phyloP scores from a whole-genome alignment of 768 basidiomycete species.

The Coprinellus aureogranulatus region DNA sequence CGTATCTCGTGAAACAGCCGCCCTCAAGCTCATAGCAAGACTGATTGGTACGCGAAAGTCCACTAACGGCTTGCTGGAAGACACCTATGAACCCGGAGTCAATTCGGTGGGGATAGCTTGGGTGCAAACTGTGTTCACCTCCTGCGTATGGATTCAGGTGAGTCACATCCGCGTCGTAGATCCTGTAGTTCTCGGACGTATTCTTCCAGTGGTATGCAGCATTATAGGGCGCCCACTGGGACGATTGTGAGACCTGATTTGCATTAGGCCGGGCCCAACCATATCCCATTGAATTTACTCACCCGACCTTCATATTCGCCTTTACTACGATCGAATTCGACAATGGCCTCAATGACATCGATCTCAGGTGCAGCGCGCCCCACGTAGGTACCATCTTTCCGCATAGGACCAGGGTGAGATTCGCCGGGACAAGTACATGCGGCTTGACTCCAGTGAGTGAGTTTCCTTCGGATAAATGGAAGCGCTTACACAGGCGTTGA shows the following conservation, averaged over 20 bases:
- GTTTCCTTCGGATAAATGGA: not conserved
- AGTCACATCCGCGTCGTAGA: slow-evolving; percentile 46
- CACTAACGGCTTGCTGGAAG: slow-evolving; percentile 74
- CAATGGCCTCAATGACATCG: slow-evolving; percentile 61
- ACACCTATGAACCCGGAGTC: slow-evolving; percentile 27
- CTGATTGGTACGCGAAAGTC: slow-evolving; percentile 58
- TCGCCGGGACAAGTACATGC: slow-evolving; percentile 41
- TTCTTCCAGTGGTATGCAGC: slow-evolving; percentile 59
- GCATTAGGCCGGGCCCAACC: not conserved
- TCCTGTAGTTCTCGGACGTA: slow-evolving; percentile 44
- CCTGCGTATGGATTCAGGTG: slow-evolving; percentile 58
- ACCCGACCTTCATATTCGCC: slow-evolving; percentile 31
- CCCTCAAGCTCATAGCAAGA: slow-evolving; percentile 54
- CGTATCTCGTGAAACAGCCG: slow-evolving; percentile 35
- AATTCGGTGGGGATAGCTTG: too few relatives aligned
- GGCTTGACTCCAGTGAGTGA: slow-evolving; percentile 16
- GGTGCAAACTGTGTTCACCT: slow-evolving; percentile 30
- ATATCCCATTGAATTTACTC: not conserved
- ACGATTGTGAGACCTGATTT: slow-evolving; percentile 48
- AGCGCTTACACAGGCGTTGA: slow-evolving; percentile 35
- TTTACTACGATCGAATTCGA: slow-evolving; percentile 25
- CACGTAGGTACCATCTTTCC: slow-evolving; percentile 50
- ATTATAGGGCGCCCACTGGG: slow-evolving; percentile 63
- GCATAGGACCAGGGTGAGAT: slow-evolving; percentile 38
- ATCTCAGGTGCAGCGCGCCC: slow-evolving; percentile 68